Evolutionary conservation across 2,329 filamentous ascomycete genomes (phyloP).

Genomic region (Fusarium sp.): DNA sequence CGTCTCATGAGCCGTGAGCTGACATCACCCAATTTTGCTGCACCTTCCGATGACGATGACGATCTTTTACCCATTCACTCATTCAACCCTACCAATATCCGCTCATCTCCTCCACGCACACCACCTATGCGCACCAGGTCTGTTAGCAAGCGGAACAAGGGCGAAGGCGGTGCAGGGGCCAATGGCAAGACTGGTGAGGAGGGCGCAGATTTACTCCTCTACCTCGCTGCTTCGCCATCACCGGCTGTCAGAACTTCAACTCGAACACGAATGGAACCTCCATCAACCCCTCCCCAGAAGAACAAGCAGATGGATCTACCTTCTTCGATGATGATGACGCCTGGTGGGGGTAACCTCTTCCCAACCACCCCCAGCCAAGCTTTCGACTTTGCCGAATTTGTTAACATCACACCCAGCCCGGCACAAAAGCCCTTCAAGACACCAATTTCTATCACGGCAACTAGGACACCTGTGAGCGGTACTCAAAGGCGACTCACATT

Average conservation of each 20-base stretch:
- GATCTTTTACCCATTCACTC: conserved; percentile 81
- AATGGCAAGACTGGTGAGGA: conserved; percentile 76
- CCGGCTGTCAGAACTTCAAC: conserved; percentile 72
- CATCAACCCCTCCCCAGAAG: conserved; percentile 81
- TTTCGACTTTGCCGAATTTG: conserved; percentile 96
- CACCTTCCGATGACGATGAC: conserved; percentile 83
- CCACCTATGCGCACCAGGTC: conserved; percentile 74
- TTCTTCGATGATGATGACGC: conserved; percentile 91
- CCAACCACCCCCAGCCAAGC: conserved; percentile 82
- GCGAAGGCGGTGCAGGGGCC: conserved; percentile 55
- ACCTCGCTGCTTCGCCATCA: conserved; percentile 91
- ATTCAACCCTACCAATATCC: conserved; percentile 72
- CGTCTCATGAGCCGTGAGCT: conserved; percentile 75
- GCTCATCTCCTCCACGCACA: conserved; percentile 86
- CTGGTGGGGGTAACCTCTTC: conserved; percentile 75
- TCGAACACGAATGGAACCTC: conserved; percentile 69
- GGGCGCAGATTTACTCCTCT: conserved; percentile 83
- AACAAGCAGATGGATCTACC: conserved; percentile 75
- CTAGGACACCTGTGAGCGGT: conserved; percentile 71
- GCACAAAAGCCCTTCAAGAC: conserved; percentile 92
- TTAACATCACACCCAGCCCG: conserved; percentile 96
- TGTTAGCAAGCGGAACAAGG: conserved; percentile 61
- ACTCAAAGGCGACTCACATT: conserved; percentile 85
- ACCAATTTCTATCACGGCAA: conserved; percentile 66
- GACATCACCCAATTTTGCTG: conserved; percentile 69